A percentile compares a stretch with the other conserved stretches of the same genome.
Evolutionary conservation across 2,329 filamentous ascomycete genomes (phyloP).

Genomic region (Paraconiothyrium brasiliense): DNA sequence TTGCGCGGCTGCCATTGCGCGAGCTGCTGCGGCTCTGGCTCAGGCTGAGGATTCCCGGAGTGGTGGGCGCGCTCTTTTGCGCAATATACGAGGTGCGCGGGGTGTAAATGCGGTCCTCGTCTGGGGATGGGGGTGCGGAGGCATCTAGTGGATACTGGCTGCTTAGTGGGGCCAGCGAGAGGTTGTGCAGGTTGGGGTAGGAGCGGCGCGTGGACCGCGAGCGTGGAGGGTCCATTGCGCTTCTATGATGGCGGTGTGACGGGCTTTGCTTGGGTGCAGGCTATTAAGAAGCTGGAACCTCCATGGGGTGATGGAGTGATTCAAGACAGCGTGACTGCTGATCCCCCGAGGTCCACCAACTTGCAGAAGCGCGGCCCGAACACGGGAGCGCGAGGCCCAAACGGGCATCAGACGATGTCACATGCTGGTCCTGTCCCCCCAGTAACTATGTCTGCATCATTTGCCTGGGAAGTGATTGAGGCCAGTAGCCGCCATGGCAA

Average conservation of each 20-base stretch:
- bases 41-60: conserved; percentile 58
- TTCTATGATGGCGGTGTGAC: conserved; percentile 1
- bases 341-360: conserved; percentile 34
- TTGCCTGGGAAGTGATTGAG: neutral
- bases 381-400: conserved; percentile 21
- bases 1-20: conserved; percentile 47
- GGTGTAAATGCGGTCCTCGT: conserved; percentile 37
- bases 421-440: conserved; percentile 1
- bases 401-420: conserved; percentile 26
- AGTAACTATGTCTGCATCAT: neutral
- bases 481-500: neutral
- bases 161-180: conserved; percentile 69
- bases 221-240: conserved; percentile 33
- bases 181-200: conserved; percentile 66
- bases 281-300: conserved; percentile 21
- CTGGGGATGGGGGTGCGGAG: conserved; percentile 45
- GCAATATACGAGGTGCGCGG: conserved; percentile 58
- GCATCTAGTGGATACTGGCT: conserved; percentile 62
- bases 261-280: conserved; percentile 18
- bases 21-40: conserved; percentile 49
- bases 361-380: conserved; percentile 32
- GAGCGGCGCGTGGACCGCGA: conserved; percentile 58
- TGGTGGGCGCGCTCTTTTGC: conserved; percentile 58
- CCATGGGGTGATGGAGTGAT: conserved; percentile 11
- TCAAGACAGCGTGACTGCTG: neutral